Evolutionary conservation across 2,329 filamentous ascomycete genomes (phyloP), one percentile per base, ranked within the genome.

Genomic region (Graphilbum sp.): DNA sequence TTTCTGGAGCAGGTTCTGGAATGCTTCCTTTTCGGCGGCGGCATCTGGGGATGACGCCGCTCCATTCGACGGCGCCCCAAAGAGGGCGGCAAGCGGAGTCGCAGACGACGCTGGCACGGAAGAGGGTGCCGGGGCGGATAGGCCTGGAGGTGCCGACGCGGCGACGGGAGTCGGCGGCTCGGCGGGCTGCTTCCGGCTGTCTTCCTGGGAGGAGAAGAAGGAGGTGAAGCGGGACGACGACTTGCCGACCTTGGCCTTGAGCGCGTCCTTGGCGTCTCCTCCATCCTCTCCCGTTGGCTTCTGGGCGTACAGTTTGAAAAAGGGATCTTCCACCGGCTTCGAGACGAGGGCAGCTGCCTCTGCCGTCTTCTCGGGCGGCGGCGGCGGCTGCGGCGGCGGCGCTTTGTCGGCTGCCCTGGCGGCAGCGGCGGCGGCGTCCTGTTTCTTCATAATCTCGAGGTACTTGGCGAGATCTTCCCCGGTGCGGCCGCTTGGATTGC

Each of bases 391-490:
- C 15, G 4, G 34, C 27, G 50, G 43, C 13, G 49, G 42, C 5
- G 57, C 49, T 40, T 60, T 58, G 39, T 59, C 52, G 46, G 65
- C 53, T 35, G 60, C n/a, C n/a, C n/a, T n/a, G n/a, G n/a, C n/a
- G n/a, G n/a, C n/a, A n/a, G 42, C 33, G 72, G 44, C 72, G 76
- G 56, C 30, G 30, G 5, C 30, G 30, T 16, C 16, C 13, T 18
- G 17, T 8, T 6, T 13, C 17, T 82, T 88, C 85, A 92, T 92
- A 45, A 69, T 71, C 49, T 92, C 84, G 67, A 94, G 94, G 75
- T 88, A 95, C 47, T 83, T 83, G 59, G 92, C 79, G 56, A 95
- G 92, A 47, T 95, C 87, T 52, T 92, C 86, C 50, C 84, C 79
- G 1, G 86, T 94, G 49, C 84, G 81, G 5, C 68, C 71, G 49